Evolutionary conservation across 2,329 filamentous ascomycete genomes (phyloP), one percentile per base, ranked within the genome.

Genomic region (Cladosporium velox): DNA sequence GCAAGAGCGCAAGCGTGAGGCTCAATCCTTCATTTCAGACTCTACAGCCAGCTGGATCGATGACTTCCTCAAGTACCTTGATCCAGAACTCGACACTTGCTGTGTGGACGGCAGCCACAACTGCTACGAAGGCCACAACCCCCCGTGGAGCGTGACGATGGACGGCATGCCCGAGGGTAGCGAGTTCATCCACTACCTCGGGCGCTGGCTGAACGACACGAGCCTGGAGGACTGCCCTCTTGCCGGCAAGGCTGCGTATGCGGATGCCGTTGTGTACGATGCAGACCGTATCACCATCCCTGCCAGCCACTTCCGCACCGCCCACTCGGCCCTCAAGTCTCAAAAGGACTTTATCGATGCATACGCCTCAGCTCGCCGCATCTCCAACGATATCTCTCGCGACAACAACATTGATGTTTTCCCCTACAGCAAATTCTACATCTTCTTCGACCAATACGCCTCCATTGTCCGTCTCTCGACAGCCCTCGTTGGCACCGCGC

Each of bases 381-480:
- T 99, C 69, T 89, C 94, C 0, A 81, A 88, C 14, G 90, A 91
- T 32, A 89, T 99, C 61, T 89, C 85, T 15, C 79, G 86, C 63
- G 84, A 85, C 61, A 93, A 93, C 4, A 92, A 92, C 1, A 87
- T 91, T 26, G 89, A 95, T 28, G 89, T 99, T 3, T 99, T 99
- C 84, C 92, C 95, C 0, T 99, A 99, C 81, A 96, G 92, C 72
- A 90, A 97, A 67, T 97, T 97, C 78, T 99, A 99, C 82, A 93
- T 99, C 77, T 99, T 98, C 86, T 99, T 99, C 77, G 95, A 99
- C 76, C 95, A 98, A 77, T 99, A 99, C 75, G 86, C 92, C 6
- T 87, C 87, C 66, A 98, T 99, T 68, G 88, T 96, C 24, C 84
- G 86, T 12, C 84, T 98, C 4, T 93, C 94, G 0, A 90, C 86